These are phyloP conservation scores for Leishmania mexicana DNA, from an alignment of 208 protist genomes.

Conservation along the genomic window DNA sequence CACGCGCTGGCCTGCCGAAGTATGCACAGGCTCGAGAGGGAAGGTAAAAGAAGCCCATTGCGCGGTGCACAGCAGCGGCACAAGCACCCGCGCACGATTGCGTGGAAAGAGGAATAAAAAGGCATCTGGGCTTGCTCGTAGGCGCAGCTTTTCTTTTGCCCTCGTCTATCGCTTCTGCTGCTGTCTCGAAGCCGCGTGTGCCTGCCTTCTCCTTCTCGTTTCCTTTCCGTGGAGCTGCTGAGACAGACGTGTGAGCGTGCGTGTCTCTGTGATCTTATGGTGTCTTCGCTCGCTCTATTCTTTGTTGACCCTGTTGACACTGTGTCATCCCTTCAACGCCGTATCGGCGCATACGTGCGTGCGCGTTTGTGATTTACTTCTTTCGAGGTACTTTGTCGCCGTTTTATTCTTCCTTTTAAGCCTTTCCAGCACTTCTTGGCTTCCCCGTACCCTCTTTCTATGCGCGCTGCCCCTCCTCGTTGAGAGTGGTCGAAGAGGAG, in stretches of 20 bases:
- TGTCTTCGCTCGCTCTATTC: background rate
- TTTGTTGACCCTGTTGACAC: background rate
- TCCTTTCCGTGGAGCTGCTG: background rate
- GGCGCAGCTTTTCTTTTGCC: background rate
- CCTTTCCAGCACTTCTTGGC: background rate
- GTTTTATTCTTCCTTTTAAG: background rate
- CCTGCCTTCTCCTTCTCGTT: background rate
- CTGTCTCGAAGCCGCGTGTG: background rate
- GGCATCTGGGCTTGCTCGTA: background rate
- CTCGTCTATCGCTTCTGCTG: background rate
- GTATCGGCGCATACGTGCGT: background rate
- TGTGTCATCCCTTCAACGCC: background rate
- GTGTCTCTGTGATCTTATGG: background rate
- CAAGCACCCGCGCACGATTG: background rate
- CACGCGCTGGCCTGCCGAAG: background rate
- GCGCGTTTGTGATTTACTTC: background rate
- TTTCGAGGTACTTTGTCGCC: background rate
- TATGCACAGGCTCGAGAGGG: background rate
- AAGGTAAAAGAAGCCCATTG: background rate
- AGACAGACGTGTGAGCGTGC: background rate
- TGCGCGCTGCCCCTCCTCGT: background rate
- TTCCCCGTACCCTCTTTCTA: background rate
- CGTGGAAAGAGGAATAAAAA: slow-evolving; percentile 15
- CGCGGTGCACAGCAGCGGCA: background rate
- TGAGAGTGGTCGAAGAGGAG: background rate